A percentile compares a stretch with the other conserved stretches of the same genome.
phyloP scores from a whole-genome alignment of 176 grass and related monocot species.

The Avena sativa region DNA sequence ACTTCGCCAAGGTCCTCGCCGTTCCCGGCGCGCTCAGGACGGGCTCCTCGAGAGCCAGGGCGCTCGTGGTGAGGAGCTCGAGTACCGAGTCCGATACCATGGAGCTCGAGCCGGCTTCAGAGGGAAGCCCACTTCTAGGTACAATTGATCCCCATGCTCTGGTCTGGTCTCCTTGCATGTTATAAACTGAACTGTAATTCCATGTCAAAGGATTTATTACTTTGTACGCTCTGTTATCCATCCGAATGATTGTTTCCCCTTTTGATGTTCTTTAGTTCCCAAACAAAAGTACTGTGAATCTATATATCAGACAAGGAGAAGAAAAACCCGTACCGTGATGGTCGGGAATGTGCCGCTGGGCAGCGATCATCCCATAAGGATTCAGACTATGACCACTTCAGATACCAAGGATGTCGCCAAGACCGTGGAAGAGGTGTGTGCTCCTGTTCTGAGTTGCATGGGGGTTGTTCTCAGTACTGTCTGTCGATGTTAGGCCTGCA shows the following conservation, averaged over 20 bases:
- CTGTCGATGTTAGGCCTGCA: slow-evolving; percentile 4
- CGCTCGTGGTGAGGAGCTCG: slow-evolving; percentile 64
- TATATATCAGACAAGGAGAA: slow-evolving; percentile 74
- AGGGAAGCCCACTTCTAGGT: slow-evolving; percentile 98
- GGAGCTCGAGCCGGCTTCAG: slow-evolving; percentile 89
- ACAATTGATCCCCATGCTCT: slow-evolving; percentile 18
- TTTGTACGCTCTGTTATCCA: neutral
- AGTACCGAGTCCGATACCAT: slow-evolving; percentile 82
- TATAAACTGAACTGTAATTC: neutral
- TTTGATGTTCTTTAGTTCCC: slow-evolving; percentile 64
- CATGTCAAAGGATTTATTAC: neutral
- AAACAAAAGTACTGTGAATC: slow-evolving; percentile 98
- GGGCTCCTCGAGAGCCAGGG: slow-evolving; percentile 45
- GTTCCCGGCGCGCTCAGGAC: slow-evolving; percentile 40
- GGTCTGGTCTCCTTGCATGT: neutral
- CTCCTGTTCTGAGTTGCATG: slow-evolving; percentile 28
- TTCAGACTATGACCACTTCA: slow-evolving; percentile 98
- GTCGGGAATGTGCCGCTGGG: slow-evolving; percentile 94
- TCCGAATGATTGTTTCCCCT: slow-evolving; percentile 16
- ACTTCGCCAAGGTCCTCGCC: slow-evolving; percentile 77
- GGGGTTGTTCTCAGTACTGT: slow-evolving; percentile 3
- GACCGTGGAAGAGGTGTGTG: slow-evolving; percentile 83
- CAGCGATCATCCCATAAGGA: slow-evolving; percentile 92
- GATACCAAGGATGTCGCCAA: slow-evolving; percentile 96
- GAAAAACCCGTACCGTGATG: slow-evolving; percentile 96